Base-by-base conservation (phyloP, 306 rosid genomes). In the Fagus sylvatica region DNA sequence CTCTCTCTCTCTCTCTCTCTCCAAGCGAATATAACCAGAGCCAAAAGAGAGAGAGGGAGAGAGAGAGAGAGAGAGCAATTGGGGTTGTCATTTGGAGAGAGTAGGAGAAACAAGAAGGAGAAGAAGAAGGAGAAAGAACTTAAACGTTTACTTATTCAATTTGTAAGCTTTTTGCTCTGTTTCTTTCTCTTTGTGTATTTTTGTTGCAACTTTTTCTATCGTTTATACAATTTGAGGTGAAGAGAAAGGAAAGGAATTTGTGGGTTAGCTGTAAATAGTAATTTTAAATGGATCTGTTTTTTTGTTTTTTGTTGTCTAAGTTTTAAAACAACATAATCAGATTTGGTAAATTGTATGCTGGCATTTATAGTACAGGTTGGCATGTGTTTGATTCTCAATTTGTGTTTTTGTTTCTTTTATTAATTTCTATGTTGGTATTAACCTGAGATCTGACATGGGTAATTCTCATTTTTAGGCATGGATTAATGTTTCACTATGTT, bases 81-180 rank as follows among this genome's bases (percentile, higher is more conserved):
- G 39, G 36, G 53, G 33, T 54, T 55, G 72, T 65, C 72, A 48
- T 77, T 79, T 36, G 53, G 51, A 34, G 56, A 56, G 36, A 32
- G 73, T 37, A 42, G 37, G 49, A 39, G 71, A 6, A n/a, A 28
- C 49, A 34, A 32, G 56, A 77, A 74, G 40, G 43, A 42, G 74
- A 41, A 42, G 74, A 49, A 70, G 75, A 41, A 36, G 55, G 53
- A 67, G 59, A 36, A 10, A 4, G 40, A 53, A 41, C 71, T 60
- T 62, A 43, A 13, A 46, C 84, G 15, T 69, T 76, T 78, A 15
- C 87, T 74, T 60, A 64, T 71, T 76, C 80, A 85, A 83, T 80
- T 79, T 59, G 89, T 89, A 78, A 89, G 93, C 77, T 75, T 70
- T 65, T 66, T 74, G 16, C 71, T 79, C 39, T 40, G 13, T 13